Evolutionary conservation across 192 early-diverging fungal species (phyloP), one percentile per base, ranked within the genome.

Genomic region (Coemansia sp.): DNA sequence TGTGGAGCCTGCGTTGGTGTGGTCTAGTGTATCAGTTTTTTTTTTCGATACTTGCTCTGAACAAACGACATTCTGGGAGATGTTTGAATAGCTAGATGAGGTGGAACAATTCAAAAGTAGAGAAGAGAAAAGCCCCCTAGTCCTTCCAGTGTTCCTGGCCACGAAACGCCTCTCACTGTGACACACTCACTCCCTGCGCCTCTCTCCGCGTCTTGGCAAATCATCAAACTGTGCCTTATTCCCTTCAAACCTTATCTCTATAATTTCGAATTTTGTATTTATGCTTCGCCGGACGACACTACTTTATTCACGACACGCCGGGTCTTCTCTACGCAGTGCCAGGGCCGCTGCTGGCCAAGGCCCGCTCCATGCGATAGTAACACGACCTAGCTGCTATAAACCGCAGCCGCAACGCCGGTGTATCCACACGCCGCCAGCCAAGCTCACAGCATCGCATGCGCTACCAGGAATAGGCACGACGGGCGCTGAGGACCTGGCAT

Each of bases 1-100:
- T n/a, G n/a, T n/a, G 31, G 31, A 4, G 31, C 4, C 2, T 31
- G 31, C 31, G 31, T 31, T 52, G 26, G 48, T 52, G 7, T 42
- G 39, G 39, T 16, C 39, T 42, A 16, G 5, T 1, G 39, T 47
- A 18, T 52, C 48, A n/a, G n/a, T n/a, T n/a, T n/a, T 3, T 23
- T 52, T 13, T 28, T 56, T 16, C 20, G 52, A 36, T 38, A 62
- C 76, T 73, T 78, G 72, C 76, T 72, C 58, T 79, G 60, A 33
- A 66, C 64, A 73, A 70, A 79, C 8, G 76, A 73, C 72, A 73
- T 73, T 59, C 31, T 33, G 16, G 0, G n/a, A 18, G 33, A 13
- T 35, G 36, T 33, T 0, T 20, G 6, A 42, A 18, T 23, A 28
- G 39, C 11, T 43, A 41, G 39, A 38, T 61, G 59, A 42, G 4